Conservation (phyloP, 805 yeast species). For the Yamadazyma akitaensis region DNA sequence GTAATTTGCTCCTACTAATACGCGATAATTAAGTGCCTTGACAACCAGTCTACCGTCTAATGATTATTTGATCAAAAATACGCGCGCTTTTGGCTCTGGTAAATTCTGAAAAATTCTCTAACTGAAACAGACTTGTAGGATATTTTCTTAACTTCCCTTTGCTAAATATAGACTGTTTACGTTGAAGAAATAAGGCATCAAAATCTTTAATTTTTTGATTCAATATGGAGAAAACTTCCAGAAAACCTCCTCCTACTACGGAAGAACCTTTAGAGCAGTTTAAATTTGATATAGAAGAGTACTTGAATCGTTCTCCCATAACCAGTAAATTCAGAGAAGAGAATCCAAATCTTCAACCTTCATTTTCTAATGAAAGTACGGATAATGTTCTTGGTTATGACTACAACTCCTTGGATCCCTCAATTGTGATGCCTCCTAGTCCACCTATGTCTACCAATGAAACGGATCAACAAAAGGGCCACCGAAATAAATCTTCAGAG, state of each 20-base stretch:
- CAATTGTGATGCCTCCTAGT: conserved; percentile 9
- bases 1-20: too few relatives aligned
- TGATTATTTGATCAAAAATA: too few relatives aligned
- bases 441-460: conserved; percentile 9
- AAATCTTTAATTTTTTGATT: background rate
- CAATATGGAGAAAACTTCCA: conserved; percentile 2
- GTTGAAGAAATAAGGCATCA: background rate
- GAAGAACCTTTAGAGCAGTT: conserved; percentile 2
- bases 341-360: conserved; percentile 26
- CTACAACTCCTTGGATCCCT: conserved; percentile 14
- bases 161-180: background rate
- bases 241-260: conserved; percentile 13
- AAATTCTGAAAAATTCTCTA: background rate
- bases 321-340: conserved; percentile 20
- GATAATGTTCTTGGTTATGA: background rate
- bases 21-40: too few relatives aligned
- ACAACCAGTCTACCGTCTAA: background rate
- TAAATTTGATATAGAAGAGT: conserved; percentile 16
- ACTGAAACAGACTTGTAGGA: background rate
- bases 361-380: conserved; percentile 7
- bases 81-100: background rate
- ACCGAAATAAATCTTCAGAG: too few relatives aligned
- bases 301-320: conserved; percentile 21
- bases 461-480: background rate
- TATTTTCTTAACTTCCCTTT: too few relatives aligned